Conservation (phyloP, 2,329 filamentous ascomycete genomes). For the Microsporum audouinii region DNA sequence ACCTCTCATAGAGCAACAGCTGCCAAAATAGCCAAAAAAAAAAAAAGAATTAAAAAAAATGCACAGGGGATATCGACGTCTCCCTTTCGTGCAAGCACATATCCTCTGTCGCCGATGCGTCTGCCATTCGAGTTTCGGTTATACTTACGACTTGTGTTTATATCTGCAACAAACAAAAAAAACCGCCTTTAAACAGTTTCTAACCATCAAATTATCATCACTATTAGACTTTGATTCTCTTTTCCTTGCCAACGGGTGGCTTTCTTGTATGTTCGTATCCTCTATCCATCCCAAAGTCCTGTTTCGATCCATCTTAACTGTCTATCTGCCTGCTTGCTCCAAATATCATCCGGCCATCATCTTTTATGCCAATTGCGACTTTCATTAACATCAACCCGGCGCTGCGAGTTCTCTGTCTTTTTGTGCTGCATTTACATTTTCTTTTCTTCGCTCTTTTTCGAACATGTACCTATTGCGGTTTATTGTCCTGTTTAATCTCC, state of each 20-base stretch:
- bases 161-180: neutral
- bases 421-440: conserved; percentile 6
- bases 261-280: neutral
- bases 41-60: neutral
- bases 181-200: neutral
- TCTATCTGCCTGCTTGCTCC: neutral
- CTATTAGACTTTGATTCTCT: neutral
- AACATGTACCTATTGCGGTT: conserved; percentile 1
- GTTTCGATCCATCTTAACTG: neutral
- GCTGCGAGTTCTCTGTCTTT: neutral
- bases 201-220: conserved; percentile 1
- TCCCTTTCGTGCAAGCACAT: neutral
- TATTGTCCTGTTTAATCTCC: neutral
- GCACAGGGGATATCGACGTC: neutral
- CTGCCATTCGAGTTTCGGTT: neutral
- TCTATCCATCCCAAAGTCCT: neutral
- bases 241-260: neutral
- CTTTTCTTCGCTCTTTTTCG: conserved; percentile 6
- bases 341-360: conserved; percentile 2
- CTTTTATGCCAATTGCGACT: neutral
- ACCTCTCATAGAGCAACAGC: neutral
- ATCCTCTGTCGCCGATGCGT: neutral
- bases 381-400: neutral
- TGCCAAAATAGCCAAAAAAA: neutral
- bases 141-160: neutral